Percentiles rank a stretch among this genome's conserved stretches.
These are phyloP conservation scores for Leccinum boreale DNA, from an alignment of 768 basidiomycete species.

Conservation along the genomic window DNA sequence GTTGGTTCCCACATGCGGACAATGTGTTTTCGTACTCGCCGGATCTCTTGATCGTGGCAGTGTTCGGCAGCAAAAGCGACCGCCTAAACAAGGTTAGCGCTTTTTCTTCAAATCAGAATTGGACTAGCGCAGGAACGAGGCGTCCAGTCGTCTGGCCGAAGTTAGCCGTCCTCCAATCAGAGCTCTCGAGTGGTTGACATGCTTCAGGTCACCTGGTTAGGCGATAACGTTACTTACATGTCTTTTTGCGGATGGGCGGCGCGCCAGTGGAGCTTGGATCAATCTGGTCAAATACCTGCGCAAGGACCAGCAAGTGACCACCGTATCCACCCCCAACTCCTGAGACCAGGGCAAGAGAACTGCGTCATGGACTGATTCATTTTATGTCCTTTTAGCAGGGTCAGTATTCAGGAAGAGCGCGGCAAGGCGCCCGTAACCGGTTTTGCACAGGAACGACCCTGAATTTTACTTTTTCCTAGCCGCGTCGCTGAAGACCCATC, in stretches of 20 bases:
- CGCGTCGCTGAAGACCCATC: not conserved
- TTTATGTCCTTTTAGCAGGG: not conserved
- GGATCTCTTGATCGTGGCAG: not conserved
- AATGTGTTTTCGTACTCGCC: not conserved
- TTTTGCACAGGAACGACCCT: constrained; percentile 7
- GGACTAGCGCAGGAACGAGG: not conserved
- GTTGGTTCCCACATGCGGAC: not conserved
- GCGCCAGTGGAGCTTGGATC: not conserved
- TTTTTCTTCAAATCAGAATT: not conserved
- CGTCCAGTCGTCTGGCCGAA: not conserved
- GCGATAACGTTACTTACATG: not conserved
- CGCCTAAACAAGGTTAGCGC: not conserved
- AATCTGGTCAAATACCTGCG: not conserved
- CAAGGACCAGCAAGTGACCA: not conserved
- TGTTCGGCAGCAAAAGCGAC: not conserved
- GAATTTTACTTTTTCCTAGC: not conserved
- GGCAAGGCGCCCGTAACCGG: not conserved
- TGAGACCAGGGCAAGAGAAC: not conserved
- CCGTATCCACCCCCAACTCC: not conserved
- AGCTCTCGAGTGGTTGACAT: not conserved
- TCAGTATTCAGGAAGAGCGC: not conserved
- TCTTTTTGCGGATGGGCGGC: not conserved
- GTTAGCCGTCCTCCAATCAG: not conserved
- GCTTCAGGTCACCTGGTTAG: not conserved
- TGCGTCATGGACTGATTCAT: not conserved